Evolutionary conservation across 805 yeast species (phyloP).

Genomic region (Ascoidea rubescens): DNA sequence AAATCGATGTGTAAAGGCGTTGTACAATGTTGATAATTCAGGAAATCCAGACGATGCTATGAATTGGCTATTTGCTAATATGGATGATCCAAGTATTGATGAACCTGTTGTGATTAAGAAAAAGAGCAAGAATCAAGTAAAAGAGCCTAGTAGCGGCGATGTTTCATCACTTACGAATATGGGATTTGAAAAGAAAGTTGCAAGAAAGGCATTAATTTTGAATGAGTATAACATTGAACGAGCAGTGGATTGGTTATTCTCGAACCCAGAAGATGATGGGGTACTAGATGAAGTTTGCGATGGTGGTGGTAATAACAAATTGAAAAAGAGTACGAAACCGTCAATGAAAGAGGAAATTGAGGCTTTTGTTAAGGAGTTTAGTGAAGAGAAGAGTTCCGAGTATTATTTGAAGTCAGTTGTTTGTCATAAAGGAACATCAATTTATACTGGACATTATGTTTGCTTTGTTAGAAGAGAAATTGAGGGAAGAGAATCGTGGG

Average conservation of each 20-base stretch:
- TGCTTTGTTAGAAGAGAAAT: conserved; percentile 42
- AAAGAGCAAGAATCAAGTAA: conserved; percentile 1
- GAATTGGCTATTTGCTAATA: conserved; percentile 82
- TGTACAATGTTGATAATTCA: conserved; percentile 58
- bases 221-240: conserved; percentile 50
- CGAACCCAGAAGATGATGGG: conserved; percentile 69
- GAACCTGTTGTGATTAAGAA: conserved; percentile 29
- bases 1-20: conserved; percentile 48
- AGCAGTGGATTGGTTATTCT: conserved; percentile 87
- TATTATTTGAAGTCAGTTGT: conserved; percentile 51
- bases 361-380: background rate
- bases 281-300: conserved; percentile 20
- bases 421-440: conserved; percentile 82
- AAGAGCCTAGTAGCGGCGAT: conserved; percentile 22
- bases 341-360: conserved; percentile 7
- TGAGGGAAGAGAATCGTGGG: conserved; percentile 40
- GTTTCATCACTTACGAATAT: conserved; percentile 41
- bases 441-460: conserved; percentile 89
- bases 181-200: conserved; percentile 63
- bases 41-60: conserved; percentile 52
- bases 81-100: conserved; percentile 76
- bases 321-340: conserved; percentile 6
- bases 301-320: conserved; percentile 11
- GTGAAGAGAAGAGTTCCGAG: conserved; percentile 15
- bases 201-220: conserved; percentile 57